Base-by-base conservation (phyloP, 192 early-diverging fungal species). In the Pilaira anomala region DNA sequence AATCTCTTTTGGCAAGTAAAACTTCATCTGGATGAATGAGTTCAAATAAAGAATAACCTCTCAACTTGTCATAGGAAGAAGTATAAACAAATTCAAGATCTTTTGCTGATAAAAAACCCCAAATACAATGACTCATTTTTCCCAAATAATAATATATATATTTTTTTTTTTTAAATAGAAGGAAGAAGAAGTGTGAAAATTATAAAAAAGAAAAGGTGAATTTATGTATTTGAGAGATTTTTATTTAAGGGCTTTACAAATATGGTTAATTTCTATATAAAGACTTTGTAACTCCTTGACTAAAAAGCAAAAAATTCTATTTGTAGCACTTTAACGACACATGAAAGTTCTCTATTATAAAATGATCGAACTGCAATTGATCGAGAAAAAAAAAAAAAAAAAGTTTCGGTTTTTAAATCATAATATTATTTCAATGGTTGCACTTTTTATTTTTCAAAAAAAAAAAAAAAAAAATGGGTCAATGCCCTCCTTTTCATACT, bases 1-100 rank as follows among this genome's bases (percentile, higher is more conserved):
- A 28, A 21, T 68, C 66, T 30, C 52, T 40, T 14, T 29, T 19
- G 3, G 66, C 66, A 30, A 68, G 40, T 21, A 60, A 45, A 44
- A 62, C 60, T 40, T 68, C 66, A 9, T 68, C 66, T 25, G 66
- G 66, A 21, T 68, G 66, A 46, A 68, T 68, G 39, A 68, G 33
- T 39, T 68, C 60, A 44, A 53, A 62, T 18, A 68, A 52, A 2
- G 60, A 48, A 45, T 48, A 44, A 11, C 60, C 66, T 7, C 44
- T 12, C 7, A 68, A 25, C 14, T 46, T 52, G 13, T 48, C 44
- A 52, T 60, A 62, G 22, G 60, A 59, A 6, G 66, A 42, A 48
- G 52, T 48, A 22, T 46, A 62, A 19, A 68, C 30, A 56, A 68
- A 68, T 28, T 19, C 33, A 2, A 68, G 59, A 30, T 56, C 30